These are phyloP conservation scores for Coemansia sp. DNA, from an alignment of 192 early-diverging fungal species.

Conservation along the genomic window DNA sequence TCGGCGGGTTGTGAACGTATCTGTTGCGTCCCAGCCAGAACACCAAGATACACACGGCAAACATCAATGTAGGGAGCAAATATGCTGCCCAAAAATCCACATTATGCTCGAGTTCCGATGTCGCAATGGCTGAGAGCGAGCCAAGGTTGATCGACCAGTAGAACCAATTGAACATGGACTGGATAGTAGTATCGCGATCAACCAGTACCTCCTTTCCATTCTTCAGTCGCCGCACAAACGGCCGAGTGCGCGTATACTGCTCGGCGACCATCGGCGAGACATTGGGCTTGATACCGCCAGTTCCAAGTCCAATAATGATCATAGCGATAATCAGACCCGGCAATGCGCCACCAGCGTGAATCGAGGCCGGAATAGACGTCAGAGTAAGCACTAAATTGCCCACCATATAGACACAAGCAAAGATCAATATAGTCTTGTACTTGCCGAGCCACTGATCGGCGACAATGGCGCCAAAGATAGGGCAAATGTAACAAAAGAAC, in stretches of 20 bases:
- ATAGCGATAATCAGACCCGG: slow-evolving; percentile 68
- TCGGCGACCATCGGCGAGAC: slow-evolving; percentile 76
- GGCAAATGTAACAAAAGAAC: slow-evolving; percentile 61
- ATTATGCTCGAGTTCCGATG: slow-evolving; percentile 54
- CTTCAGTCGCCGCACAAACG: slow-evolving; percentile 57
- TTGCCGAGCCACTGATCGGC: slow-evolving; percentile 75
- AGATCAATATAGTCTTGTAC: slow-evolving; percentile 70
- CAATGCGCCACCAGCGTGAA: slow-evolving; percentile 55
- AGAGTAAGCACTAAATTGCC: slow-evolving; percentile 65
- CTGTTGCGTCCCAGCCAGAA: slow-evolving; percentile 52
- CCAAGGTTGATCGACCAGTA: slow-evolving; percentile 70
- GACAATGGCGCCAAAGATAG: slow-evolving; percentile 63
- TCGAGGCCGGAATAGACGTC: slow-evolving; percentile 61
- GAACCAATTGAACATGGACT: slow-evolving; percentile 78
- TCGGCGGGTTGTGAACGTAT: slow-evolving; percentile 52
- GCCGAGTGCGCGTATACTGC: slow-evolving; percentile 55
- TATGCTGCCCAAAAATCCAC: slow-evolving; percentile 58
- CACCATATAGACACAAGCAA: slow-evolving; percentile 61
- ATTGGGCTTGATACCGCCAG: slow-evolving; percentile 81
- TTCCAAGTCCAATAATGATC: slow-evolving; percentile 69
- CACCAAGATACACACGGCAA: slow-evolving; percentile 51
- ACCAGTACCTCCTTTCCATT: slow-evolving; percentile 61
- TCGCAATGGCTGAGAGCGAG: slow-evolving; percentile 52
- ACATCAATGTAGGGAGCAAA: slow-evolving; percentile 56
- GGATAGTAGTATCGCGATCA: slow-evolving; percentile 62